Evolutionary conservation across 345 rosid species (phyloP), one percentile per base, ranked within the genome.

Genomic region (Populus euphratica): DNA sequence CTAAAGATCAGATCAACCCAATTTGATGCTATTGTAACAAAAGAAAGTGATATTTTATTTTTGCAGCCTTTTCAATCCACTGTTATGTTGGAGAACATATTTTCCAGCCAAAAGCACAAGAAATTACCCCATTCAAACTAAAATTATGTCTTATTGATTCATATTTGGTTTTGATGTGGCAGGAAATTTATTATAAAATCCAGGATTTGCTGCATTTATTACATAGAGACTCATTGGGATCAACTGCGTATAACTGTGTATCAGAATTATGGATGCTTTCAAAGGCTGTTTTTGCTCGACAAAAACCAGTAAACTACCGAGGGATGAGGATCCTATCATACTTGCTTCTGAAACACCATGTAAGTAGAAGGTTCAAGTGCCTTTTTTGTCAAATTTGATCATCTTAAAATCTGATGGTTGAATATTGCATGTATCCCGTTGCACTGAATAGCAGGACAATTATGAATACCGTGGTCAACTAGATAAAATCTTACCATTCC

Each of bases 331-430:
- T 52, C 87, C 85, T 18, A 64, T 63, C 80, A 78, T 79, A 66
- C 98, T 93, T 85, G 94, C 96, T 73, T 86, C 96, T 23, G 87
- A 90, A 82, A 93, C 96, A 76, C 88, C 86, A 14, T 93, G 98
- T 93, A 89, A 90, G 98, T 89, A 12, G 67, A 78, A 69, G 23
- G 43, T 41, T 52, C 5, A 63, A 77, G 47, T 41, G 63, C 8
- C 11, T 56, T 8, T 41, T 10, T 41, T 41, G 44, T 41, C 4
- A 10, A 41, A 9, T 10, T 41, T 11, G 44, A 41, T 41, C 3
- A 41, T 41, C 13, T 47, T 47, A 14, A 47, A 3, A 47, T 47
- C 18, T 4, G 17, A 3, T 47, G 50, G 17, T 12, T 44, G 50
- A 44, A 44, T 44, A 44, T 44, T 44, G 5, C 50, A 44, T 13